Evolutionary conservation across 2,329 filamentous ascomycete genomes (phyloP), one percentile per base, ranked within the genome.

Genomic region (Alternaria conjuncta): DNA sequence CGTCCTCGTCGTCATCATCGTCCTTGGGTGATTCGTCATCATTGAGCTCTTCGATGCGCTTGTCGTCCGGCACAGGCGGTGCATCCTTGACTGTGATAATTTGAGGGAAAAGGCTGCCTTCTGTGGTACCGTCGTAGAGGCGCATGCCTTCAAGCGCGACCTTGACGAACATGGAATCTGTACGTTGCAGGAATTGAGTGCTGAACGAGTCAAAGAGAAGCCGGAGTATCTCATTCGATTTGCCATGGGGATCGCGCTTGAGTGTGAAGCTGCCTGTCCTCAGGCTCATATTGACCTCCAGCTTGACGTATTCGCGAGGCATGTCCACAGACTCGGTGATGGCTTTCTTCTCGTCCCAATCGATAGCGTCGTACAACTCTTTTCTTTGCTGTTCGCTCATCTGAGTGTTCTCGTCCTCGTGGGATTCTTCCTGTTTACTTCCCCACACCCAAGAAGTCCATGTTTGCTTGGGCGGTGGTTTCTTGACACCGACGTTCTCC

Each of bases 331-430:
- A 90, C 70, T 97, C 94, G 0, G 93, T 86, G 43, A 99, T 86
- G 2, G 92, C 92, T 64, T 94, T 90, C 84, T 97, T 98, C 80
- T 99, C 96, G 66, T 99, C 93, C 90, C 95, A 99, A 74, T 98
- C 96, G 73, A 99, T 99, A 54, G 93, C 96, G 71, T 96, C 91
- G 79, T 98, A 99, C 10, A 99, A 87, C 80, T 99, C 95, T 78
- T 98, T 94, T 45, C 95, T 90, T 78, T 99, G 94, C 79, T 98
- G 90, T 65, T 99, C 96, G 0, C 93, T 96, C 86, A 99, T 97
- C 63, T 93, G 88, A 0, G 90, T 92, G 26, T 60, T 55, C 66
- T 94, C 92, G 70, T 96, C 91, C 5, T 89, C 86, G 47, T 92
- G 85, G 44, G 92, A 86, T 55, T 86, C 83, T 55, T 90, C 85